These are phyloP conservation scores for Lycium ferocissimum DNA, from an alignment of 257 asterid species.

Conservation along the genomic window DNA sequence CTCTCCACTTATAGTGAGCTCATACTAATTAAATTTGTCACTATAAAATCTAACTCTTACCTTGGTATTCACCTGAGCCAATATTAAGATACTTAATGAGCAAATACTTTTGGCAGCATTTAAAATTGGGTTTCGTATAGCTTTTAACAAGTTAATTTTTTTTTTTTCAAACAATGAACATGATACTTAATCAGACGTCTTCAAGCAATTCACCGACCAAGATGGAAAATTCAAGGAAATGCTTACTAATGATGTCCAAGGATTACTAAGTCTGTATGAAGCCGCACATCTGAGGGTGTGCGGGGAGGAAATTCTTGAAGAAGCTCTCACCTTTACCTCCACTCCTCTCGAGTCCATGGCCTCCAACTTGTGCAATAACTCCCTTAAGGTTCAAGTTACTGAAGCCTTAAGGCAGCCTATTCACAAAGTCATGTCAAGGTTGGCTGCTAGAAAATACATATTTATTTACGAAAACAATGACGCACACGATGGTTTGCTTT, in stretches of 20 bases:
- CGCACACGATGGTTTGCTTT: background rate
- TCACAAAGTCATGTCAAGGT: constrained; percentile 31
- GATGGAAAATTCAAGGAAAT: constrained; percentile 33
- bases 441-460: constrained; percentile 37
- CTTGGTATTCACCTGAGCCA: too few species aligned
- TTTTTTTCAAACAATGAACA: too few species aligned
- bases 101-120: too few species aligned
- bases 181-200: constrained; percentile 32
- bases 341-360: constrained; percentile 20
- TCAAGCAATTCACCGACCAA: constrained; percentile 36
- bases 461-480: constrained; percentile 32
- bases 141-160: too few species aligned
- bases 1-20: too few species aligned
- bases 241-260: constrained; percentile 30
- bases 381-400: constrained; percentile 29
- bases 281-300: constrained; percentile 38
- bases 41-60: too few species aligned
- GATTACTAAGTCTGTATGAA: constrained; percentile 43
- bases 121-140: too few species aligned
- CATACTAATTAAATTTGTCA: too few species aligned
- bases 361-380: background rate
- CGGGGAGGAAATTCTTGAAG: constrained; percentile 34
- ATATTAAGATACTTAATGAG: too few species aligned
- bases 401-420: constrained; percentile 35
- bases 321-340: constrained; percentile 38